phyloP scores from a whole-genome alignment of 140 eudicot genomes.

The Senecio squalidus region DNA sequence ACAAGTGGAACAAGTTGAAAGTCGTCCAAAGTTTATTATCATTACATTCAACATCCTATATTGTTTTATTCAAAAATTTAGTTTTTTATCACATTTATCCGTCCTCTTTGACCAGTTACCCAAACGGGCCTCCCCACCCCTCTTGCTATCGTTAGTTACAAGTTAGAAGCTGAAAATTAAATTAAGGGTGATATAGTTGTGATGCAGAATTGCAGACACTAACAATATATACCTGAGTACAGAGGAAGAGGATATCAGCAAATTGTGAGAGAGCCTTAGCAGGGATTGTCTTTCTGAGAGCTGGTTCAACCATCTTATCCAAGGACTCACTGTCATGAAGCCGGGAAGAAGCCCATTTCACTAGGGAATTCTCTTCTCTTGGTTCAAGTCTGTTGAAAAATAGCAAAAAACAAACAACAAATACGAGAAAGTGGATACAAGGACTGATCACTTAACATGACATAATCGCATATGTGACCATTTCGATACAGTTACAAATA shows the following conservation, averaged over 20 bases:
- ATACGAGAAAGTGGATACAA: neutral
- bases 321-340: slow-evolving; percentile 79
- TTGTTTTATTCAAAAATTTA: too few relatives aligned
- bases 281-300: slow-evolving; percentile 40
- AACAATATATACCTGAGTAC: slow-evolving; percentile 97
- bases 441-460: neutral
- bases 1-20: too few relatives aligned
- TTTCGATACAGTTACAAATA: neutral
- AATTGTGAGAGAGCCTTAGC: slow-evolving; percentile 65
- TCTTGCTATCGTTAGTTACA: too few relatives aligned
- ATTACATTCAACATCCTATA: too few relatives aligned
- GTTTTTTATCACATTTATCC: too few relatives aligned
- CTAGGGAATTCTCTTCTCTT: slow-evolving; percentile 63
- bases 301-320: slow-evolving; percentile 74
- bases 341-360: slow-evolving; percentile 72
- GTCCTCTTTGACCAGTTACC: too few relatives aligned
- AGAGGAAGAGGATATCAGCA: slow-evolving; percentile 73
- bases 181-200: neutral
- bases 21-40: too few relatives aligned
- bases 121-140: too few relatives aligned
- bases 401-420: neutral
- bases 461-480: neutral
- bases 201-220: too few relatives aligned
- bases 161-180: too few relatives aligned
- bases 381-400: slow-evolving; percentile 44